Evolutionary conservation across 495 filamentous ascomycete species (phyloP).

Genomic region (Daldinia vernicosa): DNA sequence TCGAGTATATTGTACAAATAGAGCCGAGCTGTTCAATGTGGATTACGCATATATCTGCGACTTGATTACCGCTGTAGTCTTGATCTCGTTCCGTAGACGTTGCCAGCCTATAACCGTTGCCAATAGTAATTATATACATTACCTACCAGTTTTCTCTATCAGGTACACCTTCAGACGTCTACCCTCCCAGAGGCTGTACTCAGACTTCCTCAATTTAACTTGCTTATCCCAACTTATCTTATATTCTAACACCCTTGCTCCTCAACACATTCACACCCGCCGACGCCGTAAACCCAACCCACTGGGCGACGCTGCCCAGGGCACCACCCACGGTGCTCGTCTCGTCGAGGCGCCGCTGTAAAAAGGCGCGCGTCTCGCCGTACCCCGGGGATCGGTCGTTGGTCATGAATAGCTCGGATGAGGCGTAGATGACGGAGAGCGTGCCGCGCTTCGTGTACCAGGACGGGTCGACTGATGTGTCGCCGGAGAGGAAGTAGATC

Average conservation of each 20-base stretch:
- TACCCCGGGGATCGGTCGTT: conserved; percentile 75
- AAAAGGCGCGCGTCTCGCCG: conserved; percentile 78
- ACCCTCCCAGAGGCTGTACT: background rate
- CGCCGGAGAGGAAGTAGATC: conserved; percentile 85
- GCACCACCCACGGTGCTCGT: conserved; percentile 64
- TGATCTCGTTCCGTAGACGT: background rate
- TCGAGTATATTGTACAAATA: conserved; percentile 25
- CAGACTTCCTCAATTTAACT: background rate
- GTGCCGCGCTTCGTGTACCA: conserved; percentile 93
- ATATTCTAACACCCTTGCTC: conserved; percentile 71
- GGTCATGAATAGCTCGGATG: conserved; percentile 92
- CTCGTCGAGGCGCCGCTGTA: conserved; percentile 80
- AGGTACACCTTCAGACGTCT: background rate
- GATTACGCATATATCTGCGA: background rate
- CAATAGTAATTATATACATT: conserved; percentile 5
- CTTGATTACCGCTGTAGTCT: background rate
- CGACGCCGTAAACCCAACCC: conserved; percentile 79
- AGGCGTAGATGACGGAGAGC: conserved; percentile 82
- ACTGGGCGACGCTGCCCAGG: conserved; percentile 70
- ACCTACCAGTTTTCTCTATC: conserved; percentile 1
- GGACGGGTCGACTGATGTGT: conserved; percentile 77
- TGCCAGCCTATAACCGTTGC: background rate
- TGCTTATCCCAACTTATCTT: conserved; percentile 5
- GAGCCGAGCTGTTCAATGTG: conserved; percentile 13
- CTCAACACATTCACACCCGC: conserved; percentile 68